A percentile compares a stretch with the other conserved stretches of the same genome.
These are phyloP conservation scores for Yamagishiella unicocca DNA, from an alignment of 139 green algal species.

Conservation along the genomic window DNA sequence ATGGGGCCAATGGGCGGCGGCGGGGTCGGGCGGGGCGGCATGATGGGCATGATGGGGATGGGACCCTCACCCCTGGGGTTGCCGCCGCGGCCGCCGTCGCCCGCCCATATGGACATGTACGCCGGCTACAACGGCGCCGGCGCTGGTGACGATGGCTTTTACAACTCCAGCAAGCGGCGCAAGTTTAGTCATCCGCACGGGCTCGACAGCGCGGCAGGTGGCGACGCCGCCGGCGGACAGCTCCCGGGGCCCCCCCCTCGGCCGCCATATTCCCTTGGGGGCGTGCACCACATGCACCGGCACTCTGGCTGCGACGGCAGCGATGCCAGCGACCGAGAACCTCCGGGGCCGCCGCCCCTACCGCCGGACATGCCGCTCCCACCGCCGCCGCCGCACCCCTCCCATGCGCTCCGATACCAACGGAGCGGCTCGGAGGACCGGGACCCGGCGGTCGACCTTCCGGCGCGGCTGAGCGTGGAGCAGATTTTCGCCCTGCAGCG, in stretches of 20 bases:
- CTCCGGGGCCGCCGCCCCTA: background rate
- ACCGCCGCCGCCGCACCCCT: background rate
- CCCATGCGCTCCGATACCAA: background rate
- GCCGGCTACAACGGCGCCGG: background rate
- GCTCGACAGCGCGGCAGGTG: background rate
- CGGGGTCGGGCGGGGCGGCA: background rate
- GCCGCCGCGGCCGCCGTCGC: slow-evolving; percentile 24
- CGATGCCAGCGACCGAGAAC: slow-evolving; percentile 12
- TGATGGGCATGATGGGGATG: slow-evolving; percentile 26
- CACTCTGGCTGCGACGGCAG: background rate
- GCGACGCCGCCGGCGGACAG: background rate
- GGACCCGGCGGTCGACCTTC: slow-evolving; percentile 12
- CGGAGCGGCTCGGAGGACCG: background rate
- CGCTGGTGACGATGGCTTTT: background rate
- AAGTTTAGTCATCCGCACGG: slow-evolving; percentile 31
- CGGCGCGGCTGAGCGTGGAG: slow-evolving; percentile 41
- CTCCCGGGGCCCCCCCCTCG: slow-evolving; percentile 32
- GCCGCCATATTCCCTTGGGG: background rate
- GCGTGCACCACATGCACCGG: background rate
- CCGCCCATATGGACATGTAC: slow-evolving; percentile 7
- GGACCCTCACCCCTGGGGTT: slow-evolving; percentile 16
- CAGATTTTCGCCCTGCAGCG: slow-evolving; percentile 54
- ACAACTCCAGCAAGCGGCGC: slow-evolving; percentile 21
- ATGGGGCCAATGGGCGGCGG: background rate
- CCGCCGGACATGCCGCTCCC: slow-evolving; percentile 14